Conservation (phyloP, 2,329 filamentous ascomycete genomes). For the Huntiella omanensis region DNA sequence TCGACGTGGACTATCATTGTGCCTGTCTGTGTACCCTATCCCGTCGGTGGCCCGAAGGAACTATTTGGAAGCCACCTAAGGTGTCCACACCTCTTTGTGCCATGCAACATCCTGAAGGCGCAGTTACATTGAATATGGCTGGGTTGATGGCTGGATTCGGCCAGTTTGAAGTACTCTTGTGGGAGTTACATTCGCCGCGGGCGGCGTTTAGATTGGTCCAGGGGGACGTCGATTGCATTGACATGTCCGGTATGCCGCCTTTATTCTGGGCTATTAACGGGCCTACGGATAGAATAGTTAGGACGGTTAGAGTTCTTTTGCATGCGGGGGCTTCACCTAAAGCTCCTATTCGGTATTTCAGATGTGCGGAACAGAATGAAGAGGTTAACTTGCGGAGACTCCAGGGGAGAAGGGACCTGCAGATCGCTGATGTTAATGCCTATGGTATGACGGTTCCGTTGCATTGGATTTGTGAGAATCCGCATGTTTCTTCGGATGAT, state of each 20-base stretch:
- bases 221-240: background rate
- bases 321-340: too few species aligned
- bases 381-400: too few species aligned
- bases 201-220: background rate
- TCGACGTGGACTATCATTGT: background rate
- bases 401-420: background rate
- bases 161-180: background rate
- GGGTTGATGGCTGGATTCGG: background rate
- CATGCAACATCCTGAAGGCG: background rate
- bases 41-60: too few species aligned
- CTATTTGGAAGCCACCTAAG: background rate
- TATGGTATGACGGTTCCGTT: background rate
- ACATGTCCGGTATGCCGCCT: background rate
- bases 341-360: background rate
- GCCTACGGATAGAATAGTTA: background rate
- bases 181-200: background rate
- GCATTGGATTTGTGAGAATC: background rate
- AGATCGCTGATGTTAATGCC: background rate
- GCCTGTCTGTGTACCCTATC: background rate
- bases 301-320: background rate
- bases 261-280: background rate
- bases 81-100: background rate
- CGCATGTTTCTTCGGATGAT: background rate
- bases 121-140: background rate
- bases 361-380: background rate